Evolutionary conservation across 192 early-diverging fungal genomes (phyloP), one percentile per base, ranked within the genome.

Genomic region (Diversispora eburnea): DNA sequence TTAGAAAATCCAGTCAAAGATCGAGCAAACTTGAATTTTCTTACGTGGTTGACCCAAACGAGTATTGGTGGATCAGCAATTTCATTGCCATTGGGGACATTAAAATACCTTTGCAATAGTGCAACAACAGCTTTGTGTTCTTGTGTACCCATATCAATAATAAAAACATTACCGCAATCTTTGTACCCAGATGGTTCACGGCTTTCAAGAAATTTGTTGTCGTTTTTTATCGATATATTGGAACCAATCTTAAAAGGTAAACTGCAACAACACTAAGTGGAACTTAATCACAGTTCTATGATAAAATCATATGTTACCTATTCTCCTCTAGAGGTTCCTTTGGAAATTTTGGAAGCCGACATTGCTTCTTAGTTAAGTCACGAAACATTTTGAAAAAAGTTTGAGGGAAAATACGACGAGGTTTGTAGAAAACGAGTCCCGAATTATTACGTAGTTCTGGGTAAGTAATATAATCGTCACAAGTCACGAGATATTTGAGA

Each of bases 281-380:
- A 49, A 49, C 48, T 64, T 64, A 64, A 15, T 57, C 67, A 69
- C 43, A 66, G 46, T 66, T 58, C 47, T 49, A 49, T 49, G 47
- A 49, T 60, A 60, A 60, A 60, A 60, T 33, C 58, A 60, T 60
- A 60, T 60, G 58, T 60, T 60, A 59, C 57, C 57, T 59, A 59
- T 59, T 59, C 57, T 59, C 57, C 57, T 59, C 57, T 59, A 59
- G 17, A 59, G 57, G 17, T 59, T 59, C 57, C 62, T 64, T 64
- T 64, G 33, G 62, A 64, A 64, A 64, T 39, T 64, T 64, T 64
- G 33, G 62, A 64, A 64, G 62, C 39, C n/a, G 62, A 46, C 8
- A 64, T 64, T 64, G 62, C 62, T 64, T 64, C 62, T 64, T 64
- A 64, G 33, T 64, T 64, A 64, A 64, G 43, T 64, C 62, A 64